Conservation (phyloP, 495 filamentous ascomycete genomes). For the Rusavskia elegans region DNA sequence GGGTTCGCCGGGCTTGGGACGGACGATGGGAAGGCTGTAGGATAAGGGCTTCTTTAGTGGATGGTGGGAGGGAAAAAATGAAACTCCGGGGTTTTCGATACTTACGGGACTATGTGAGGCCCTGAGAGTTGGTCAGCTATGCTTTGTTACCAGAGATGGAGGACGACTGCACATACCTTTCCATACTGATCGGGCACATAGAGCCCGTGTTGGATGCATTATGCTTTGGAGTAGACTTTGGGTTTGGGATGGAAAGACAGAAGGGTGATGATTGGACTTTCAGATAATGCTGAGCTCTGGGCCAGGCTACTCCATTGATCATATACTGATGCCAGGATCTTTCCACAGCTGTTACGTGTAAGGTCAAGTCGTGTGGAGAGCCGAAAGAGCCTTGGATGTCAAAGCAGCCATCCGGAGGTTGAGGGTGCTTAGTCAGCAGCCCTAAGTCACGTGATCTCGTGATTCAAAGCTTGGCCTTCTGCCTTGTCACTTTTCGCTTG, state of each 20-base stretch:
- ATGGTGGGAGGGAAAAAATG: background rate
- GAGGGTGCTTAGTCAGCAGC: background rate
- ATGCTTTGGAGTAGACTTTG: background rate
- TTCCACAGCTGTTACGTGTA: too few species aligned
- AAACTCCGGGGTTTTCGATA: background rate
- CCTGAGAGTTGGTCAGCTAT: slow-evolving; percentile 20
- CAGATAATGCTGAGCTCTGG: too few species aligned
- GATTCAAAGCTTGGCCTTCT: too few species aligned
- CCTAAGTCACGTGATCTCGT: too few species aligned
- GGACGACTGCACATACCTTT: slow-evolving; percentile 35
- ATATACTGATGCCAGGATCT: too few species aligned
- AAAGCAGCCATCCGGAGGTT: too few species aligned
- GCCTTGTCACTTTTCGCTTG: too few species aligned
- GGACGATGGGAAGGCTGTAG: slow-evolving; percentile 27
- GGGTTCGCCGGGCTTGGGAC: slow-evolving; percentile 41
- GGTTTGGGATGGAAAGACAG: background rate
- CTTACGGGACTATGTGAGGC: slow-evolving; percentile 40
- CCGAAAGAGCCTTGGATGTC: too few species aligned
- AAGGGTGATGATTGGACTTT: background rate
- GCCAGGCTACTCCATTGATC: too few species aligned
- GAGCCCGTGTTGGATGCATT: slow-evolving; percentile 46
- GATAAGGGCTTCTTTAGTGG: background rate
- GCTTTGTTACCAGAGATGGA: background rate
- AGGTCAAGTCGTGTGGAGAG: too few species aligned
- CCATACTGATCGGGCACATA: slow-evolving; percentile 55